A percentile compares a stretch with the other conserved stretches of the same genome.
Evolutionary conservation across 2,329 filamentous ascomycete species (phyloP).

Genomic region (Alternaria sp.): DNA sequence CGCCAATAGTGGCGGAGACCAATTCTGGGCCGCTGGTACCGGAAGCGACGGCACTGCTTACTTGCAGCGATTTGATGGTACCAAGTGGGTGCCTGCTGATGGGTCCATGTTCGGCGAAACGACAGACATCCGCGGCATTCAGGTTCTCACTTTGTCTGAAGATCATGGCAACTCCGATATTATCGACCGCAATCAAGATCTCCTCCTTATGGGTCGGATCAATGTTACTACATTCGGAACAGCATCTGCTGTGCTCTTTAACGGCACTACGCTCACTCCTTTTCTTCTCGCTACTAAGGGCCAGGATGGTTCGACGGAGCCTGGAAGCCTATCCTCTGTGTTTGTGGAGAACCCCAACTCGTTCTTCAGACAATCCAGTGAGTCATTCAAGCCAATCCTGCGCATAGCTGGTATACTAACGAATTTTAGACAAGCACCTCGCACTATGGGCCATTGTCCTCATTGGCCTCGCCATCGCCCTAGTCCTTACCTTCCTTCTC

Average conservation of each 20-base stretch:
- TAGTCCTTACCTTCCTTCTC: constrained; percentile 79
- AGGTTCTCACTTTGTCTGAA: constrained; percentile 77
- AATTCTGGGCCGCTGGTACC: constrained; percentile 85
- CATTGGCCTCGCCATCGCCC: constrained; percentile 80
- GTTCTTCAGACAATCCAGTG: constrained; percentile 74
- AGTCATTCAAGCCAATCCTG: constrained; percentile 45
- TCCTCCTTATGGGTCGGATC: constrained; percentile 87
- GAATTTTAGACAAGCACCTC: constrained; percentile 62
- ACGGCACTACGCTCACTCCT: constrained; percentile 80
- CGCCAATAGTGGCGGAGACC: constrained; percentile 74
- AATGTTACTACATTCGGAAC: constrained; percentile 78
- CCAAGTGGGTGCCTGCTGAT: constrained; percentile 72
- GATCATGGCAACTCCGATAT: constrained; percentile 72
- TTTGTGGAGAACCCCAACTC: constrained; percentile 81
- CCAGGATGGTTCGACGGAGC: constrained; percentile 61
- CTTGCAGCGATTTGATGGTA: constrained; percentile 83
- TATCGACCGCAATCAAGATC: constrained; percentile 71
- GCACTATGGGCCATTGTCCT: constrained; percentile 81
- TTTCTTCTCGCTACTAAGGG: constrained; percentile 79
- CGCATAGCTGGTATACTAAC: constrained; percentile 16
- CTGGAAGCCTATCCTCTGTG: constrained; percentile 80
- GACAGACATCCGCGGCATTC: constrained; percentile 79
- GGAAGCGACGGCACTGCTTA: constrained; percentile 74
- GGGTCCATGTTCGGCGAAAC: constrained; percentile 64
- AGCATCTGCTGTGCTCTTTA: constrained; percentile 86